Base-by-base conservation (phyloP, 768 basidiomycete species). In the Collybia nuda region DNA sequence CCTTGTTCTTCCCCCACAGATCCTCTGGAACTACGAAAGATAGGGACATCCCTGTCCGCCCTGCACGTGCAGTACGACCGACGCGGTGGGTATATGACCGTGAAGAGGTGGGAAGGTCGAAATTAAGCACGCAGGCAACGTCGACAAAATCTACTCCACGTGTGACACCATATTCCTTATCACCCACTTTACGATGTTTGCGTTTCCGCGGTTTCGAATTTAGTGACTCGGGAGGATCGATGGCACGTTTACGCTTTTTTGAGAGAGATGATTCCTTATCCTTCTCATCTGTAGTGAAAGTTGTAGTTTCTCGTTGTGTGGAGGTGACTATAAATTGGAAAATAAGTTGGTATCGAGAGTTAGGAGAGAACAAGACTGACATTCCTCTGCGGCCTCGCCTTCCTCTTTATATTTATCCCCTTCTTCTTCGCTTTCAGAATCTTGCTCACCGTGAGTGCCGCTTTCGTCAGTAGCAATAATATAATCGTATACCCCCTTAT, bases 381-480 rank as follows among this genome's bases (percentile, higher is more conserved):
- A 71, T 53, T 70, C 63, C 55, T 69, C 69, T 39, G 61, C 61
- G 7, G 67, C 69, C n/a, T 74, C 73, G 47, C 67, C 72, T 23
- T 65, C 68, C 15, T 70, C 72, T 12, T 70, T 68, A 1, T 66
- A 67, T 11, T 66, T 69, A 5, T 64, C 65, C 35, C 72, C 79
- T 9, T 81, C 81, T 9, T 69, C 68, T 8, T 75, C 77, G n/a
- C 66, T 65, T 48, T 85, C 82, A 7, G 54, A 57, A 21, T 69
- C 67, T n/a, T 57, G 50, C 49, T 80, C 80, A 1, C 73, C 71
- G 3, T 72, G 74, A 3, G 75, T 73, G 0, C 83, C 81, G 50
- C 83, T 84, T 69, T 98, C 97, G 62, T 98, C 96, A 8, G 95
- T 96, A 0, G 97, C 97, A 48, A 99, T 97, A 55, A 98, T 93